Conservation (phyloP, 768 basidiomycete genomes). For the Mycena latifolia region DNA sequence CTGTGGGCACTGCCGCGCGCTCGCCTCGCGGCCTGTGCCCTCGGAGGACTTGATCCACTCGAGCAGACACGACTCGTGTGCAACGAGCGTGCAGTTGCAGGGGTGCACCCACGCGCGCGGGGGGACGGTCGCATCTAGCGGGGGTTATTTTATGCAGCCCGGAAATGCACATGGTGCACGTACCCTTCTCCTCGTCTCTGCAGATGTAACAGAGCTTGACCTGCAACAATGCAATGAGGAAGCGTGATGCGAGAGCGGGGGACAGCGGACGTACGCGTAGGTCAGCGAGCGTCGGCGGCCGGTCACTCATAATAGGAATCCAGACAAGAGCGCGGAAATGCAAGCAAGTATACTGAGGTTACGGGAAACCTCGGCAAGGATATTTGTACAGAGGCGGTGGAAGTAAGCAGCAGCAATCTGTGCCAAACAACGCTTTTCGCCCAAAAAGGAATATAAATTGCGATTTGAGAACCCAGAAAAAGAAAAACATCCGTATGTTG, state of each 20-base stretch:
- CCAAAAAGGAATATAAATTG: background rate
- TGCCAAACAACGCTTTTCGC: conserved; percentile 11
- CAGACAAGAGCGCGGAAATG: background rate
- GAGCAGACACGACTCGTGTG: conserved; percentile 83
- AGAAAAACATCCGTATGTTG: background rate
- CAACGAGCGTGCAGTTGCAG: conserved; percentile 83
- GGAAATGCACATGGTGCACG: background rate
- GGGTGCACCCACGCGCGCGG: conserved; percentile 81
- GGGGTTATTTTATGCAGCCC: conserved; percentile 45
- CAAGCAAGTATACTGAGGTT: background rate
- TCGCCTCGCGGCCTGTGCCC: conserved; percentile 64
- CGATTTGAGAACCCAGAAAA: background rate
- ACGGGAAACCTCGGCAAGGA: background rate
- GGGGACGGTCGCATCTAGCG: conserved; percentile 50
- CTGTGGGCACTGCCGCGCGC: conserved; percentile 86
- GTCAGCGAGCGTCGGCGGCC: conserved; percentile 32
- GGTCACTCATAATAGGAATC: conserved; percentile 26
- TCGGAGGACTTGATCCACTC: conserved; percentile 85
- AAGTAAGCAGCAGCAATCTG: background rate
- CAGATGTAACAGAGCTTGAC: conserved; percentile 89
- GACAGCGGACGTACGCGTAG: conserved; percentile 22
- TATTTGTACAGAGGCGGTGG: no score
- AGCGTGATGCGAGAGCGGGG: background rate
- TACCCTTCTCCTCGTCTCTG: conserved; percentile 57
- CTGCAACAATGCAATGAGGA: conserved; percentile 37